Percentiles rank a stretch among this genome's conserved stretches.
Conservation (phyloP, 1,284 basidiomycete species). For the Termitomyces sp. region DNA sequence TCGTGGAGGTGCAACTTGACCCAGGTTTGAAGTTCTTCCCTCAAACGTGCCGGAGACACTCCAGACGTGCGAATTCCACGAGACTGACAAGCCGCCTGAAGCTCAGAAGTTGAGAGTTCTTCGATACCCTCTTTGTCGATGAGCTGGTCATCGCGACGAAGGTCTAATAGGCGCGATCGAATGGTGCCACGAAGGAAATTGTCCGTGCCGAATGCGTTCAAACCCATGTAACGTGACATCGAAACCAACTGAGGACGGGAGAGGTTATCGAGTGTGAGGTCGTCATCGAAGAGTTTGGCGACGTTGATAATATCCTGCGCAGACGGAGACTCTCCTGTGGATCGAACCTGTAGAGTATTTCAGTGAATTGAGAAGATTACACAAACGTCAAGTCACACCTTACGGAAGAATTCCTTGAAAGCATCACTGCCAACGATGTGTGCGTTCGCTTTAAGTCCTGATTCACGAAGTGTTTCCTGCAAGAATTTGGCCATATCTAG, state of each 20-base stretch:
- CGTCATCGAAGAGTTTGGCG: conserved; percentile 95
- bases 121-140: conserved; percentile 90
- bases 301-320: conserved; percentile 88
- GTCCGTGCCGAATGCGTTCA: conserved; percentile 98
- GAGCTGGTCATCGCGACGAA: conserved; percentile 90
- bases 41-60: conserved; percentile 76
- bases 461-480: conserved; percentile 94
- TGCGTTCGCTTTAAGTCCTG: conserved; percentile 86
- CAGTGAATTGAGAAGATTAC: conserved; percentile 1
- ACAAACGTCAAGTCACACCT: conserved; percentile 42
- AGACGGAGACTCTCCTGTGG: conserved; percentile 92
- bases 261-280: conserved; percentile 96
- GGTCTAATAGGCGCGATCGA: conserved; percentile 76
- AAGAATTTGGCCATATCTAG: conserved; percentile 99
- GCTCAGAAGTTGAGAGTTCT: conserved; percentile 83
- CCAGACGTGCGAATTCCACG: conserved; percentile 90
- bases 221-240: conserved; percentile 96
- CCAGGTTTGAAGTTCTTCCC: conserved; percentile 91
- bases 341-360: conserved; percentile 56
- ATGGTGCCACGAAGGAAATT: conserved; percentile 97
- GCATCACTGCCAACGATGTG: conserved; percentile 91
- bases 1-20: conserved; percentile 88
- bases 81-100: conserved; percentile 90
- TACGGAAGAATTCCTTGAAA: conserved; percentile 99
- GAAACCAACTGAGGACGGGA: conserved; percentile 96